phyloP scores from a whole-genome alignment of 164 flowering plant species.

The Vitis rupestris region DNA sequence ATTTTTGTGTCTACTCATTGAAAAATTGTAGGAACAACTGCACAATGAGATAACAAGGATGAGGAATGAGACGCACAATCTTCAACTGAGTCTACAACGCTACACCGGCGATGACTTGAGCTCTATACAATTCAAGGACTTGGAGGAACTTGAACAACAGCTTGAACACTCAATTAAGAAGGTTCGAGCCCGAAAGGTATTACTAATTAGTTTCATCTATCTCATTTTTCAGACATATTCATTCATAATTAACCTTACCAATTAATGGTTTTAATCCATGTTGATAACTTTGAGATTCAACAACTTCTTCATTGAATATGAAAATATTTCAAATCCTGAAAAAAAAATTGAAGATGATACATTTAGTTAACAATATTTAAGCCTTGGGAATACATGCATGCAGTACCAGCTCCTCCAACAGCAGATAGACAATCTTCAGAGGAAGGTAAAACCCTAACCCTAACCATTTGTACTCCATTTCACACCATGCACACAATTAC shows the following conservation, averaged over 20 bases:
- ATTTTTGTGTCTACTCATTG: not conserved
- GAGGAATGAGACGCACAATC: slow-evolving; percentile 36
- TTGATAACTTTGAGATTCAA: too few species aligned
- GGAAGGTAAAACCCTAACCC: slow-evolving; percentile 29
- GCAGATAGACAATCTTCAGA: slow-evolving; percentile 42
- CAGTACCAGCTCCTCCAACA: slow-evolving; percentile 44
- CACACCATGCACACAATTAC: too few species aligned
- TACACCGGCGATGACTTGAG: slow-evolving; percentile 37
- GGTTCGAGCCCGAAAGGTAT: slow-evolving; percentile 49
- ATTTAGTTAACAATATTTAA: not conserved
- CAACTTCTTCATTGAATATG: too few species aligned
- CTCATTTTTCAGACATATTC: too few species aligned
- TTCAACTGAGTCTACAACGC: slow-evolving; percentile 35
- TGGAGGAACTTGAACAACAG: slow-evolving; percentile 38
- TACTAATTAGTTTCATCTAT: not conserved
- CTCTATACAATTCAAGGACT: slow-evolving; percentile 23
- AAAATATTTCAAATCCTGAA: too few species aligned
- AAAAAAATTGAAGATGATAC: not conserved
- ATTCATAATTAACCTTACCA: not conserved
- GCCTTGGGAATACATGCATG: not conserved
- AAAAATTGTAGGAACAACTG: slow-evolving; percentile 20
- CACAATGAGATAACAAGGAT: slow-evolving; percentile 33
- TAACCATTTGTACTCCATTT: too few species aligned
- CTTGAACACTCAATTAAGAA: slow-evolving; percentile 35
- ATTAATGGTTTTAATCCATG: not conserved